Evolutionary conservation across 2,329 filamentous ascomycete species (phyloP), one percentile per base, ranked within the genome.

Genomic region (Elsinoe ampelina): DNA sequence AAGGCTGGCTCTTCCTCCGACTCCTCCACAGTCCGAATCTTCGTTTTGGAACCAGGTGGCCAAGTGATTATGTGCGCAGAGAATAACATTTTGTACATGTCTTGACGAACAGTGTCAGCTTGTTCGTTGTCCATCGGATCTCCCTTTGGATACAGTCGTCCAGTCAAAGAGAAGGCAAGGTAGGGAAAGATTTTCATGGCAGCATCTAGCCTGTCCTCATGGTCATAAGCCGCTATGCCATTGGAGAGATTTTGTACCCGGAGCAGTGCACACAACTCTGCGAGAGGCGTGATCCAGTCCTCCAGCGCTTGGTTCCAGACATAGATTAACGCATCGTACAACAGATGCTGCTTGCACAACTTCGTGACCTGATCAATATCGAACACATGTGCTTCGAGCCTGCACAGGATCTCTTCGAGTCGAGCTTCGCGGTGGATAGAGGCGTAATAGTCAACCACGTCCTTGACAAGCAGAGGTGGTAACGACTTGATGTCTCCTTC

Each of bases 321-420:
- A 68, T 97, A 96, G 42, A 95, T 90, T 57, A 96, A 80, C 1
- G 93, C 95, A 71, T 98, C 95, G 67, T 96, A 98, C 3, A 98
- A 79, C 62, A 86, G 83, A 69, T 97, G 85, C 67, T 92, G 86
- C 69, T 93, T 95, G 77, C 93, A 98, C 20, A 98, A 77, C 11
- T 81, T 80, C 0, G 92, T 96, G 58, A 95, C 83, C 70, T 97
- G 89, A 68, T 98, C 92, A 63, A 98, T 84, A 68, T 98, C 95
- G 67, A 98, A 84, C 0, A 90, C 95, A 12, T 82, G 77, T 1
- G 92, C 95, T 64, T 95, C 86, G 73, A 98, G 85, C 61, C 92
- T 85, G 68, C 92, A 97, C 32, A 98, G 87, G 70, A 97, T 86
- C 71, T 97, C 92, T 72, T 98, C 95, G 6, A 98, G 77, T 10